phyloP scores from a whole-genome alignment of 2,329 filamentous ascomycete species.

The Colletotrichum magnum region DNA sequence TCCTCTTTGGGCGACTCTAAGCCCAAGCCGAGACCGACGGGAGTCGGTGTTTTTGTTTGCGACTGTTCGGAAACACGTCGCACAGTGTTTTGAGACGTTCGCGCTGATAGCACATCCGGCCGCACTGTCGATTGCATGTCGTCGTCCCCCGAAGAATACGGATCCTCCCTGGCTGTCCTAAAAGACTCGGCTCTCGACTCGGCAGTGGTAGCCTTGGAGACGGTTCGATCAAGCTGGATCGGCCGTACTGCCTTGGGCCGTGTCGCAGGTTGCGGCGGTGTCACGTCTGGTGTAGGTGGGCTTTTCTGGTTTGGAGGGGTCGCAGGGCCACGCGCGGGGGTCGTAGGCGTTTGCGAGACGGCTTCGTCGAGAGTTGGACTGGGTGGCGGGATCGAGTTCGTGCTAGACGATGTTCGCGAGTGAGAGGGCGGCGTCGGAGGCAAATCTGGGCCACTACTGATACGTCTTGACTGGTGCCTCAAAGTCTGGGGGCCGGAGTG shows the following conservation, averaged over 20 bases:
- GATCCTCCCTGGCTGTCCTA: constrained; percentile 77
- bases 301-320: constrained; percentile 77
- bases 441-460: constrained; percentile 62
- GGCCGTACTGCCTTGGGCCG: constrained; percentile 63
- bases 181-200: constrained; percentile 80
- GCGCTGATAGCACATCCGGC: constrained; percentile 55
- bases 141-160: constrained; percentile 74
- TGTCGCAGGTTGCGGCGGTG: constrained; percentile 71
- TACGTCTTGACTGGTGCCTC: constrained; percentile 58
- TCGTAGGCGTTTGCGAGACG: constrained; percentile 56
- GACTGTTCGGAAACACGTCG: constrained; percentile 52
- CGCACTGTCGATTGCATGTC: constrained; percentile 59
- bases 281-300: constrained; percentile 82
- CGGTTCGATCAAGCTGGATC: constrained; percentile 61
- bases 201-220: constrained; percentile 67
- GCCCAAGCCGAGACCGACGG: constrained; percentile 36
- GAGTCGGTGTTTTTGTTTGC: constrained; percentile 40
- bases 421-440: constrained; percentile 76
- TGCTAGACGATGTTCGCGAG: constrained; percentile 70
- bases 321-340: constrained; percentile 57
- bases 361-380: constrained; percentile 56
- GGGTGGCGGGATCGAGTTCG: constrained; percentile 59
- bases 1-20: constrained; percentile 48
- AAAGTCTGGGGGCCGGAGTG: constrained; percentile 55
- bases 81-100: constrained; percentile 61